Evolutionary conservation across 352 stramenopile species (phyloP).

Genomic region (Albugo laibachii): DNA sequence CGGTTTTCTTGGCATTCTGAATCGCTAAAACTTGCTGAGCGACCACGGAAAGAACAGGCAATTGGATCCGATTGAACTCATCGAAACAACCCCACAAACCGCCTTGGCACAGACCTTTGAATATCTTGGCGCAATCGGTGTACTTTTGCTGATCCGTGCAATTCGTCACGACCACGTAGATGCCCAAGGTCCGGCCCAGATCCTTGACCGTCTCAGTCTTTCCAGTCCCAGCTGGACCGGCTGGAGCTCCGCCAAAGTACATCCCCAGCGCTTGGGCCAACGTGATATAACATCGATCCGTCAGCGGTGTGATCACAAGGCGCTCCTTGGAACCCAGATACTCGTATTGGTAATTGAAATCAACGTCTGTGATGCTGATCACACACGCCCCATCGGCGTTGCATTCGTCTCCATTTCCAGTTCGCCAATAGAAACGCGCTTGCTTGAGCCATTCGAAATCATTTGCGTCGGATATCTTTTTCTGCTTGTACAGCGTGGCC

Average conservation of each 20-base stretch:
- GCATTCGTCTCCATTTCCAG: slow-evolving; percentile 86
- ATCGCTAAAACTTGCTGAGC: slow-evolving; percentile 96
- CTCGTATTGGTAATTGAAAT: slow-evolving; percentile 98
- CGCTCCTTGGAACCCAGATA: slow-evolving; percentile 95
- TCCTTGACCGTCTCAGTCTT: slow-evolving; percentile 97
- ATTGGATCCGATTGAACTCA: slow-evolving; percentile 95
- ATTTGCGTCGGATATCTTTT: slow-evolving; percentile 93
- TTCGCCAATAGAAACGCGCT: slow-evolving; percentile 95
- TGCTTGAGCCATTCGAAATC: slow-evolving; percentile 99
- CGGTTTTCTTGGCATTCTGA: slow-evolving; percentile 94
- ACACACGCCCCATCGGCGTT: slow-evolving; percentile 88
- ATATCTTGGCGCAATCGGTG: slow-evolving; percentile 96
- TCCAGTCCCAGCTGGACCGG: slow-evolving; percentile 88
- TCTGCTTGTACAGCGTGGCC: slow-evolving; percentile 83
- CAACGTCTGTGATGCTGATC: slow-evolving; percentile 95
- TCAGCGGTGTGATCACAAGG: slow-evolving; percentile 93
- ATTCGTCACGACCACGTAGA: slow-evolving; percentile 96
- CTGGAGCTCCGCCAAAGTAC: slow-evolving; percentile 93
- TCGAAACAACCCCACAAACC: slow-evolving; percentile 96
- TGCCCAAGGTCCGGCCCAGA: slow-evolving; percentile 86
- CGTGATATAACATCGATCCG: slow-evolving; percentile 95
- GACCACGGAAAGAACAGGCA: slow-evolving; percentile 93
- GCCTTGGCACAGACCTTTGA: slow-evolving; percentile 93
- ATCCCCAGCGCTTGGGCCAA: slow-evolving; percentile 93
- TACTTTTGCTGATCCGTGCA: slow-evolving; percentile 96